Percentiles rank a stretch among this genome's conserved stretches.
These are phyloP conservation scores for Lodderomyces theae DNA, from an alignment of 1,139 yeast species.

Conservation along the genomic window DNA sequence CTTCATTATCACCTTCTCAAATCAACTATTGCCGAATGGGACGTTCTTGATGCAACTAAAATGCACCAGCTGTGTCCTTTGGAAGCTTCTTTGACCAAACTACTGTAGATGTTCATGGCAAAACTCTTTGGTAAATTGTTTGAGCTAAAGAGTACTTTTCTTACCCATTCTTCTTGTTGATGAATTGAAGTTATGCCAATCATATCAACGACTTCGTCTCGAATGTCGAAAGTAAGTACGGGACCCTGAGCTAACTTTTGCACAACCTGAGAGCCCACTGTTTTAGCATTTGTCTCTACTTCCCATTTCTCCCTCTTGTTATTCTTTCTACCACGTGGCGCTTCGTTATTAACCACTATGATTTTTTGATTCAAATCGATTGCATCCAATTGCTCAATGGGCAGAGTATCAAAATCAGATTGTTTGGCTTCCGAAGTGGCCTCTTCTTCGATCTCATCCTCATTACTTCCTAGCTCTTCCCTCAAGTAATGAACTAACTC, in stretches of 20 bases:
- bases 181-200: slow-evolving; percentile 71
- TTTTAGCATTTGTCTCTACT: slow-evolving; percentile 67
- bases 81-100: slow-evolving; percentile 67
- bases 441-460: slow-evolving; percentile 13
- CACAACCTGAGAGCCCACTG: slow-evolving; percentile 56
- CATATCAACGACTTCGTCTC: slow-evolving; percentile 83
- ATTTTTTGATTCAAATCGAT: slow-evolving; percentile 57
- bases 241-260: slow-evolving; percentile 62
- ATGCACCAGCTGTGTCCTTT: slow-evolving; percentile 75
- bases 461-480: slow-evolving; percentile 32
- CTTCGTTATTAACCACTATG: slow-evolving; percentile 62
- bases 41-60: slow-evolving; percentile 70
- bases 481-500: slow-evolving; percentile 56
- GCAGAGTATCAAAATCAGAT: slow-evolving; percentile 3
- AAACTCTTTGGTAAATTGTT: slow-evolving; percentile 66
- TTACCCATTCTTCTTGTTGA: slow-evolving; percentile 84
- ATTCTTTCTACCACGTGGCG: slow-evolving; percentile 69
- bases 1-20: slow-evolving; percentile 56
- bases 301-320: slow-evolving; percentile 75
- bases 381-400: slow-evolving; percentile 21
- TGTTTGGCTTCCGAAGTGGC: slow-evolving; percentile 6
- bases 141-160: slow-evolving; percentile 71
- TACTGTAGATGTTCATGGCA: slow-evolving; percentile 66
- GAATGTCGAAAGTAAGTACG: slow-evolving; percentile 69
- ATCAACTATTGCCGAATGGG: slow-evolving; percentile 64